These are phyloP conservation scores for Rhododendron molle DNA, from an alignment of 148 eudicot genomes.

Conservation along the genomic window DNA sequence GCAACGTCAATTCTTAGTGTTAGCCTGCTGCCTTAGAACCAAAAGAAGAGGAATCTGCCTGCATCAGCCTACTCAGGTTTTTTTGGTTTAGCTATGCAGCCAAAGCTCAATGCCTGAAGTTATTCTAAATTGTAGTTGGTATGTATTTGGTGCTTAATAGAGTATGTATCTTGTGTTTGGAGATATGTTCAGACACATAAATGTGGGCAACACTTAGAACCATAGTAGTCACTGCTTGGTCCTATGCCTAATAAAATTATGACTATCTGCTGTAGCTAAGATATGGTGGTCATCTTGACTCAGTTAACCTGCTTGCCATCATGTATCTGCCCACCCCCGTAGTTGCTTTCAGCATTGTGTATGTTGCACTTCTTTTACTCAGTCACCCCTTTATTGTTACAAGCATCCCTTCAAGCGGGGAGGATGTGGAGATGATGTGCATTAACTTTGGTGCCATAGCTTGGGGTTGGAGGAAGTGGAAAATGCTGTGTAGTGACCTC, in stretches of 20 bases:
- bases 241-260: background rate
- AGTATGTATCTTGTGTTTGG: background rate
- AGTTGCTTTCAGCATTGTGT: background rate
- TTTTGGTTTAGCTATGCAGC: background rate
- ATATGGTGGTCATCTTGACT: background rate
- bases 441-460: background rate
- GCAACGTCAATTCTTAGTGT: background rate
- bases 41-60: background rate
- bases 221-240: constrained; percentile 38
- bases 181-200: background rate
- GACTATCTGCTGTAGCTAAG: background rate
- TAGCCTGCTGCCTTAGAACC: background rate
- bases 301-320: background rate
- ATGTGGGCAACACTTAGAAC: background rate
- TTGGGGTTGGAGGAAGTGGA: background rate
- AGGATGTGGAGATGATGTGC: background rate
- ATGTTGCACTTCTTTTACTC: background rate
- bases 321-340: background rate
- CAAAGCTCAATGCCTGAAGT: constrained; percentile 17
- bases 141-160: background rate
- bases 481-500: background rate
- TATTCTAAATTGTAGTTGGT: background rate
- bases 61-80: background rate
- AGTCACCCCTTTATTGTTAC: background rate
- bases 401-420: background rate